phyloP scores from a whole-genome alignment of 2,329 filamentous ascomycete genomes.

The Grosmannia clavigera region DNA sequence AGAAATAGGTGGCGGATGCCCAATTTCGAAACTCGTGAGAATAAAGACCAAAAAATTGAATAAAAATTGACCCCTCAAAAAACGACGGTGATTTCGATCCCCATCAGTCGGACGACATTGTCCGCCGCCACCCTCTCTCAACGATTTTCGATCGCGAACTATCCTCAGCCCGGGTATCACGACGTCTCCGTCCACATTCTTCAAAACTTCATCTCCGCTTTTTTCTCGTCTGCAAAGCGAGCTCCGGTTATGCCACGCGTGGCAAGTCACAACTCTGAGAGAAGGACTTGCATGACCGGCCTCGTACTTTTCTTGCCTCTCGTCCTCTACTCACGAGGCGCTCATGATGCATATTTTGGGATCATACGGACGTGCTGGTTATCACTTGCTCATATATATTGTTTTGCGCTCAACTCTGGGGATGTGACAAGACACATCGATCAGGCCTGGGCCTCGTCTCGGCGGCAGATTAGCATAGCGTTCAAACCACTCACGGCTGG shows the following conservation, averaged over 20 bases:
- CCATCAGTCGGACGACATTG: too few species aligned
- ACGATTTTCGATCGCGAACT: too few species aligned
- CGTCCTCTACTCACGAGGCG: too few species aligned
- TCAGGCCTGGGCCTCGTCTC: neutral
- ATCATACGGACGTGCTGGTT: neutral
- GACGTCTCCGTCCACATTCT: neutral
- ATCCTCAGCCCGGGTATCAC: too few species aligned
- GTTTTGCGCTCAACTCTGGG: neutral
- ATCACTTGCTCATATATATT: neutral
- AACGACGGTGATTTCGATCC: neutral
- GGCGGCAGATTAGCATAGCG: neutral
- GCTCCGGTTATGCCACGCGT: neutral
- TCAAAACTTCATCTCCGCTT: neutral
- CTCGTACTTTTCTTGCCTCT: neutral
- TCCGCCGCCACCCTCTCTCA: too few species aligned
- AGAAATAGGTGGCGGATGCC: slow-evolving; percentile 17
- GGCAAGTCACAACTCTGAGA: neutral
- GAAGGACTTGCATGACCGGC: neutral
- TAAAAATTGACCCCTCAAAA: neutral
- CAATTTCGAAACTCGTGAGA: neutral
- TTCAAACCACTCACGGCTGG: neutral
- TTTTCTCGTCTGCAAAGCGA: neutral
- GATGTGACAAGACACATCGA: neutral
- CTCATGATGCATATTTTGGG: too few species aligned
- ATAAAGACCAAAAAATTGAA: neutral